Evolutionary conservation across 2,329 filamentous ascomycete species (phyloP), one percentile per base, ranked within the genome.

Genomic region (Macrophomina phaseolina): DNA sequence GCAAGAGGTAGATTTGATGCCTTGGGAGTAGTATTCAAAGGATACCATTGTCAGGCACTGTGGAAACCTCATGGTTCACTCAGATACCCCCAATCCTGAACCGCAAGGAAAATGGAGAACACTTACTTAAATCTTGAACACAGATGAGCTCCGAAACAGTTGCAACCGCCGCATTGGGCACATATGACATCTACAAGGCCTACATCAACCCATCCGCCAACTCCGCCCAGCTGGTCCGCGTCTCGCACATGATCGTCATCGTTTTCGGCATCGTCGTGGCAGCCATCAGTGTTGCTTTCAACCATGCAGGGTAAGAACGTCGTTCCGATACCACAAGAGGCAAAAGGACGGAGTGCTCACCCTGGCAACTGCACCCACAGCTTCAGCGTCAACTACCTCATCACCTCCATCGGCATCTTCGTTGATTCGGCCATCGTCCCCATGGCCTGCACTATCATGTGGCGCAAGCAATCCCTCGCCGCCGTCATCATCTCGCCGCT

Each of bases 401-500:
- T 3, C 28, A 76, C 72, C 8, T 75, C 80, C 18, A 78, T 81
- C 72, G 80, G 78, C 34, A 73, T 81, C 14, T 72, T 81, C 0
- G 81, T 82, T 7, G 78, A 79, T 5, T 78, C 78, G 6, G 80
- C 79, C 1, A 78, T 81, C 6, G 79, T 83, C 58, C 77, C 77
- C 1, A 69, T 75, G 2, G 75, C 77, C 1, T 78, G 80, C 34
- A 68, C 77, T 4, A 76, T 81, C 38, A 73, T 72, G 48, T 80
- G 79, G 79, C 72, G 71, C 36, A 74, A 74, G 32, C 78, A 80
- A 64, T 84, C 79, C 53, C 82, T 77, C 58, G 73, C 76, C 0
- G 85, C 85, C 0, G 84, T 84, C 1, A 81, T 86, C 9, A 72
- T 84, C 3, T 79, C 84, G 0, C 84, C 85, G 0, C 70, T 86